These are phyloP conservation scores for Colletotrichum lini DNA, from an alignment of 2,329 filamentous ascomycete species.

Conservation along the genomic window DNA sequence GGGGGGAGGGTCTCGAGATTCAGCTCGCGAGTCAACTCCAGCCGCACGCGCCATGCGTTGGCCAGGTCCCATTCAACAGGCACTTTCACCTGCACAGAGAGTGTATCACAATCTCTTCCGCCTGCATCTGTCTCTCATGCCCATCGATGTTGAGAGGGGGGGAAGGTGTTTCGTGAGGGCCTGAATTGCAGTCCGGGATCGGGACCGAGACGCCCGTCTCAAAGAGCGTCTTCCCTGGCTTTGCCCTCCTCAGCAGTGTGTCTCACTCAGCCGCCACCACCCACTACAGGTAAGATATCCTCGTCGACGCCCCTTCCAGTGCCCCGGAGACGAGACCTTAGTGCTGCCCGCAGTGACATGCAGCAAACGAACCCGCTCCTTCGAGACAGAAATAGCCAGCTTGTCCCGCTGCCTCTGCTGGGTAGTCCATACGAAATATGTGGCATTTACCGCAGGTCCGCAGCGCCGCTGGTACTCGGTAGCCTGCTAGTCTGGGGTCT, in stretches of 20 bases:
- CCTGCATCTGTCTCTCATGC: conserved; percentile 16
- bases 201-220: neutral
- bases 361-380: neutral
- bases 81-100: conserved; percentile 24
- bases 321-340: neutral
- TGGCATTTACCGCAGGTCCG: neutral
- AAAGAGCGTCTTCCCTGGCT: neutral
- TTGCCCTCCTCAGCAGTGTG: neutral
- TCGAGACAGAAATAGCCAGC: conserved; percentile 7
- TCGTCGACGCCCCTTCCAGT: neutral
- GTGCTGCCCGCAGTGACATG: neutral
- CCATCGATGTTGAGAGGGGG: neutral
- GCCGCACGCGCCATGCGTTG: conserved; percentile 33
- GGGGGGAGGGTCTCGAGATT: neutral
- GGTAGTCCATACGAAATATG: neutral
- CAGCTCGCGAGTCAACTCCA: conserved; percentile 26
- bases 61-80: conserved; percentile 27
- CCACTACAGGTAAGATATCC: no score
- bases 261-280: neutral
- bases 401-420: neutral
- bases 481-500: neutral
- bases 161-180: no score
- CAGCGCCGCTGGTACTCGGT: no score
- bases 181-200: neutral
- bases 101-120: conserved; percentile 27